phyloP scores from a whole-genome alignment of 139 green algal genomes.

The Mychonastes homosphaera region DNA sequence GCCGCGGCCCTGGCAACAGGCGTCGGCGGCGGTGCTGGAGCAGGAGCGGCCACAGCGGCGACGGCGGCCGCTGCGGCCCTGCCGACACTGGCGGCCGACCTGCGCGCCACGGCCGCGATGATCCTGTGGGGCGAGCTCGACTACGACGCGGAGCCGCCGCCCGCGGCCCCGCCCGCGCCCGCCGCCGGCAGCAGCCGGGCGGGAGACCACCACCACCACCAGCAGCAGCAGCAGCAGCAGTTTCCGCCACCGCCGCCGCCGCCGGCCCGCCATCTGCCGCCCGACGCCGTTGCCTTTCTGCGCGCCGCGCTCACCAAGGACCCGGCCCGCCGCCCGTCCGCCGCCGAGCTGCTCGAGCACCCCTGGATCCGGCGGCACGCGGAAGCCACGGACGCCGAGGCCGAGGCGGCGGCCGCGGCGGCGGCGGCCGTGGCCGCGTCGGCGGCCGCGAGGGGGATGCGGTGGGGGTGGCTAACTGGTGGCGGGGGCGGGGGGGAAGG shows the following conservation, averaged over 20 bases:
- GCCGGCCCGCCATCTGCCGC: conserved; percentile 24
- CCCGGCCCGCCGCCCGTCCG: conserved; percentile 40
- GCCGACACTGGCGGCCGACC: too few species aligned
- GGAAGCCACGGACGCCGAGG: not conserved
- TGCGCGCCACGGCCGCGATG: conserved; percentile 26
- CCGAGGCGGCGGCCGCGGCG: conserved; percentile 10
- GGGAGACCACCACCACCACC: not conserved
- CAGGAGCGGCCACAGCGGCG: too few species aligned
- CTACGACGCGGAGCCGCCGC: not conserved
- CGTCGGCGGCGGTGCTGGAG: too few species aligned
- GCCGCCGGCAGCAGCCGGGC: not conserved
- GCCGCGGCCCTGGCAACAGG: too few species aligned
- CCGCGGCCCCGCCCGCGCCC: not conserved
- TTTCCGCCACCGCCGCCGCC: not conserved
- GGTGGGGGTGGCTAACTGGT: too few species aligned
- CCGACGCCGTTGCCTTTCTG: conserved; percentile 39
- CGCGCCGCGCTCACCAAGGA: conserved; percentile 48
- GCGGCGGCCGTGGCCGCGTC: not conserved
- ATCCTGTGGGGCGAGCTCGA: conserved; percentile 40
- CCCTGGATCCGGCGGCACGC: conserved; percentile 40
- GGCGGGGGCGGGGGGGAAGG: too few species aligned
- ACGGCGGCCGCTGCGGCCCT: too few species aligned
- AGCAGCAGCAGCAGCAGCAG: conserved; percentile 9
- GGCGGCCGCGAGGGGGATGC: not conserved
- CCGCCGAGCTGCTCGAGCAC: conserved; percentile 50